These are phyloP conservation scores for Ceratocystis colombiana DNA, from an alignment of 2,329 filamentous ascomycete genomes.

Conservation along the genomic window DNA sequence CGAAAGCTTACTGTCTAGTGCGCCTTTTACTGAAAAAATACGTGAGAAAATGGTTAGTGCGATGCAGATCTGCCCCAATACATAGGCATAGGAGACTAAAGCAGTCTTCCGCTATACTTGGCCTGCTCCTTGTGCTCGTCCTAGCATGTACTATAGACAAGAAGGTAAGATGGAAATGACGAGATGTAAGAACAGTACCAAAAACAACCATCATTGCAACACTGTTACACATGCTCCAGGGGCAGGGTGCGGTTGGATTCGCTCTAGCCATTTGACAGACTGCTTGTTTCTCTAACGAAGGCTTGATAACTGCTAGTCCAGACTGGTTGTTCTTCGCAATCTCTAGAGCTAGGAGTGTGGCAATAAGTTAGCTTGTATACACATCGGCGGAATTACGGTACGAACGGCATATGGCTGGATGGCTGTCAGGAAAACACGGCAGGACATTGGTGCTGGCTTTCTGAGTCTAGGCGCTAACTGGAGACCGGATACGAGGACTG, in stretches of 20 bases:
- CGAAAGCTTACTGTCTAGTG: background rate
- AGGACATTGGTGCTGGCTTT: background rate
- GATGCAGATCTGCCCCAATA: background rate
- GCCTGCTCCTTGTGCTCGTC: too few species aligned
- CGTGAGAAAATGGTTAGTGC: background rate
- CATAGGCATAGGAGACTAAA: background rate
- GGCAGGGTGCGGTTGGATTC: conserved; percentile 10
- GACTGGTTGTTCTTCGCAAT: background rate
- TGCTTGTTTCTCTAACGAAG: background rate
- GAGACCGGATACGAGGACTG: background rate
- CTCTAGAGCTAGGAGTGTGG: background rate
- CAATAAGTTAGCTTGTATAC: background rate
- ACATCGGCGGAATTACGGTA: background rate
- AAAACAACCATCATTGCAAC: background rate
- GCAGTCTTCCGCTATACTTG: background rate
- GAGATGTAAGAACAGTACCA: background rate
- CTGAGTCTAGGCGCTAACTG: background rate
- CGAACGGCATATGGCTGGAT: background rate
- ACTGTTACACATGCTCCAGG: conserved; percentile 10
- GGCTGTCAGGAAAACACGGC: background rate
- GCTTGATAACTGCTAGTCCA: background rate
- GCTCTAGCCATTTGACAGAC: background rate
- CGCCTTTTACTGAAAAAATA: background rate
- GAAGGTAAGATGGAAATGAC: too few species aligned
- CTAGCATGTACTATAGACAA: too few species aligned